Percentiles rank a stretch among this genome's conserved stretches.
Evolutionary conservation across 495 filamentous ascomycete genomes (phyloP).

Genomic region (Aspergillus homomorphus): DNA sequence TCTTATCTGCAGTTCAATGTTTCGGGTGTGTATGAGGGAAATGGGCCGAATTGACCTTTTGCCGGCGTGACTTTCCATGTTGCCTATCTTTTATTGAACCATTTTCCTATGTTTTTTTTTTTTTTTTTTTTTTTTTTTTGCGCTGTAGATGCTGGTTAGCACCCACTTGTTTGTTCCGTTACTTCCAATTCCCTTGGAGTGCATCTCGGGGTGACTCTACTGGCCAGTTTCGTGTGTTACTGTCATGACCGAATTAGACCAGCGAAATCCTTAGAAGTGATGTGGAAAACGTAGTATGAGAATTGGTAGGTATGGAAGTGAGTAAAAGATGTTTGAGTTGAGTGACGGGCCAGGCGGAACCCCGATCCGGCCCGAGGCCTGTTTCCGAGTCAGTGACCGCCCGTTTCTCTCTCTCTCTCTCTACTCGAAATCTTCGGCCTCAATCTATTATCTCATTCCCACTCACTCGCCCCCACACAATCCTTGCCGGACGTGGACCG

Average conservation of each 20-base stretch:
- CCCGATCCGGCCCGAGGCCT: constrained; percentile 27
- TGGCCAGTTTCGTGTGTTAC: not conserved
- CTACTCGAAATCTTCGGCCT: constrained; percentile 14
- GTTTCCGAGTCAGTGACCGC: constrained; percentile 2
- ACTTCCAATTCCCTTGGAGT: not conserved
- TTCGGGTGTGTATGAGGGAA: constrained; percentile 33
- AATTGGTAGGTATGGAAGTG: not conserved
- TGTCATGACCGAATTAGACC: not conserved
- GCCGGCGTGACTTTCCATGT: constrained; percentile 30
- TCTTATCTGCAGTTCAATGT: constrained; percentile 16
- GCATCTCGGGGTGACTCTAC: not conserved
- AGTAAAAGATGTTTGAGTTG: not conserved
- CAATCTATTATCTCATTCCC: constrained; percentile 5
- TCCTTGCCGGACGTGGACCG: constrained; percentile 1
- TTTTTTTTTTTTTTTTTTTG: constrained; percentile 21
- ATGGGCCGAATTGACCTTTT: constrained; percentile 29
- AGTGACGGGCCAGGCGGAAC: not conserved
- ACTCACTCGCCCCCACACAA: not conserved
- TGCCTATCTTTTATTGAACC: constrained; percentile 29
- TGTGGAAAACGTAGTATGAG: not conserved
- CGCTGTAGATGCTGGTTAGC: constrained; percentile 17
- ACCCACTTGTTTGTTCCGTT: not conserved
- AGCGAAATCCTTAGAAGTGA: not conserved
- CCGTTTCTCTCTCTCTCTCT: not conserved
- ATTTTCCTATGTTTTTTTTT: constrained; percentile 25